Conservation (phyloP, 176 grass and related monocot species). For the Eremochloa ophiuroides region DNA sequence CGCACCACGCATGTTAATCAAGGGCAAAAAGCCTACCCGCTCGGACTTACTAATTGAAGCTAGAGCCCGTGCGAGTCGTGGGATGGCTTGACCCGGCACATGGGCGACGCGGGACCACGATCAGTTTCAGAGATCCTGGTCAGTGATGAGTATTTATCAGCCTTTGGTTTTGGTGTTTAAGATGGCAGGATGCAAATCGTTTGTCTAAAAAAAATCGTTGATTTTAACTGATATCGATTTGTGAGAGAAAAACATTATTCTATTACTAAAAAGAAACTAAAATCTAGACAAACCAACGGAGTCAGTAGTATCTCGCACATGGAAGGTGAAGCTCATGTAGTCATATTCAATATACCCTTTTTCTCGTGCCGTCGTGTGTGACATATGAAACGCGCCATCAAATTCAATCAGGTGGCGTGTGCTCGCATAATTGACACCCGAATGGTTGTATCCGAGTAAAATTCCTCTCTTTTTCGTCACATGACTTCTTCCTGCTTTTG, state of each 20-base stretch:
- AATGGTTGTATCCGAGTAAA: neutral
- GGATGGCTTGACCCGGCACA: constrained; percentile 1
- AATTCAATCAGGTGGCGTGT: neutral
- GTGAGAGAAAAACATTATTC: too few species aligned
- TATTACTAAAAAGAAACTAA: too few species aligned
- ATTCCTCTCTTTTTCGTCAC: neutral
- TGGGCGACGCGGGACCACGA: too few species aligned
- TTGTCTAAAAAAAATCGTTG: too few species aligned
- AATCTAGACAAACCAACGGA: too few species aligned
- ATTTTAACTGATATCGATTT: too few species aligned
- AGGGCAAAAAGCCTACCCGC: neutral
- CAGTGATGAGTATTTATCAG: neutral
- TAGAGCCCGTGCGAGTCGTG: neutral
- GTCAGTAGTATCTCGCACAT: neutral
- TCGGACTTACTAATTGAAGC: neutral
- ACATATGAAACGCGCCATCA: neutral
- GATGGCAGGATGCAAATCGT: neutral
- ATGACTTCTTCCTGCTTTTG: neutral
- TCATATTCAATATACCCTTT: neutral
- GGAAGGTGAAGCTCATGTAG: neutral
- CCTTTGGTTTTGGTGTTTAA: neutral
- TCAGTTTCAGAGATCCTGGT: too few species aligned
- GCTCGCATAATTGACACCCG: neutral
- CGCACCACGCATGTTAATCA: too few species aligned
- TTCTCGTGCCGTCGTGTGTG: neutral